Conservation (phyloP, 1,139 yeast species). For the Pneumocystis wakefieldiae region DNA sequence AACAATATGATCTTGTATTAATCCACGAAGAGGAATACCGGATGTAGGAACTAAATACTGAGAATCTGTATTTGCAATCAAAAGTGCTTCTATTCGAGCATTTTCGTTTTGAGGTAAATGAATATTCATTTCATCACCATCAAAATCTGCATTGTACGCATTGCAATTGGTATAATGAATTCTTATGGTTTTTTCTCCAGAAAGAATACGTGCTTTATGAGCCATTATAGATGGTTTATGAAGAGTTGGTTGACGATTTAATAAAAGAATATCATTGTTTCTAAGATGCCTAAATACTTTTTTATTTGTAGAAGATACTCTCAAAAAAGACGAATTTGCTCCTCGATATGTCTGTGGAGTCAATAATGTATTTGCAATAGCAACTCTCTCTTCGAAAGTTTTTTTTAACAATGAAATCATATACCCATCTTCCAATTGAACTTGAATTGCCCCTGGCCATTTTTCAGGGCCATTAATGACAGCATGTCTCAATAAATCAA, state of each 20-base stretch:
- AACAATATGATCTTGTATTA: constrained; percentile 96
- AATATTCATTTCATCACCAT: constrained; percentile 99
- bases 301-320: constrained; percentile 47
- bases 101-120: constrained; percentile 98
- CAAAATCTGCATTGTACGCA: constrained; percentile 97
- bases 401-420: constrained; percentile 69
- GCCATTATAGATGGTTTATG: constrained; percentile 99
- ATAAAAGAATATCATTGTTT: constrained; percentile 86
- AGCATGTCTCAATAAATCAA: constrained; percentile 79
- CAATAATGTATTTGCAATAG: constrained; percentile 85
- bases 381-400: constrained; percentile 87
- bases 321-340: constrained; percentile 16
- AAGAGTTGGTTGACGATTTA: constrained; percentile 98
- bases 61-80: constrained; percentile 90
- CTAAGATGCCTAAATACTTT: constrained; percentile 89
- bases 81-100: constrained; percentile 91
- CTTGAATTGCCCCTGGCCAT: constrained; percentile 98
- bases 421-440: constrained; percentile 93
- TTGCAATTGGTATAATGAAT: constrained; percentile 98
- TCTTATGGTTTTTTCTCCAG: constrained; percentile 92
- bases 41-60: constrained; percentile 97
- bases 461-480: constrained; percentile 92
- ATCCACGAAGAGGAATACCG: constrained; percentile 95
- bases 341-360: constrained; percentile 50
- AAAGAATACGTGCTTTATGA: constrained; percentile 89